Evolutionary conservation across 139 green algal species (phyloP).

Genomic region (Pleodorina starrii): DNA sequence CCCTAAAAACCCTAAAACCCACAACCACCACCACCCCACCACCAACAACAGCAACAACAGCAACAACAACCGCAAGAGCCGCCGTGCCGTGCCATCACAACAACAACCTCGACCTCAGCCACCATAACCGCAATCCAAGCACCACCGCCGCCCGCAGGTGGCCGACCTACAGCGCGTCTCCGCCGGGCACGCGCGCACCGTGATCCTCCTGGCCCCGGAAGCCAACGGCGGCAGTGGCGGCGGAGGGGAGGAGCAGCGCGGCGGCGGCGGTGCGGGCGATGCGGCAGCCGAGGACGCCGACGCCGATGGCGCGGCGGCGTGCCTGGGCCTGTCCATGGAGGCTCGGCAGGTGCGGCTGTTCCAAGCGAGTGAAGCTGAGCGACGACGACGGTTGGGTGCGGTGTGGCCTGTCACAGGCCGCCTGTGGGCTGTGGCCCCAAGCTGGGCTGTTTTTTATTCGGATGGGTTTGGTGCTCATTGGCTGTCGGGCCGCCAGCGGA

Average conservation of each 20-base stretch:
- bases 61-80: too few species aligned
- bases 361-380: too few species aligned
- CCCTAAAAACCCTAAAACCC: conserved; percentile 11
- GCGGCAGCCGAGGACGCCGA: not conserved
- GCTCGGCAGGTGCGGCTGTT: conserved; percentile 3
- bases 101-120: too few species aligned
- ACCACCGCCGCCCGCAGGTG: conserved; percentile 33
- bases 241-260: not conserved
- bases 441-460: too few species aligned
- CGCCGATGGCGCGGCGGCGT: not conserved
- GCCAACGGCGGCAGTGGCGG: not conserved
- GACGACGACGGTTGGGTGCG: too few species aligned
- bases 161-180: conserved; percentile 56
- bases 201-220: conserved; percentile 63
- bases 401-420: too few species aligned
- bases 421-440: too few species aligned
- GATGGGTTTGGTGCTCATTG: too few species aligned
- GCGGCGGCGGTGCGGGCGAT: not conserved
- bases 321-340: not conserved
- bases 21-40: too few species aligned
- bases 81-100: too few species aligned
- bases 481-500: too few species aligned
- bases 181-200: conserved; percentile 50
- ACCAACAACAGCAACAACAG: too few species aligned
- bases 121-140: not conserved